Evolutionary conservation across 768 basidiomycete species (phyloP), one percentile per base, ranked within the genome.

Genomic region (Cubamyces sp.): DNA sequence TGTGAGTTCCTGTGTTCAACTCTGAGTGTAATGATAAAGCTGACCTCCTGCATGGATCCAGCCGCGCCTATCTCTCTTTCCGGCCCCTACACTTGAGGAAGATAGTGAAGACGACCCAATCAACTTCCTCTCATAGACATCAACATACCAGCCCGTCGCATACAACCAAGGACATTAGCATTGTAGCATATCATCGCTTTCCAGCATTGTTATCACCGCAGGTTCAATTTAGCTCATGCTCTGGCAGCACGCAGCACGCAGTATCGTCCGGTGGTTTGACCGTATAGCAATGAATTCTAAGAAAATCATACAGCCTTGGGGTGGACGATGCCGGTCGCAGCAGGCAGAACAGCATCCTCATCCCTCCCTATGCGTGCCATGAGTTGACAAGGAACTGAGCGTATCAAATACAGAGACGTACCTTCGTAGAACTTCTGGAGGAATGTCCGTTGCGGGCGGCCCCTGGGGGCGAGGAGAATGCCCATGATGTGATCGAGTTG

Each of bases 341-440:
- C 91, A 15, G 91, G 90, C 46, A 83, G 73, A 59, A 87, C 76
- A 21, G 83, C 86, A 58, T 90, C 80, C 76, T 92, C 91, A 68
- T 92, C 91, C 70, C 88, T 81, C 56, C 91, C 91, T 92, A 28
- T 16, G 64, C 14, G 18, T 16, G 28, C 34, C 40, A 30, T 21
- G 25, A 41, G n/a, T 8, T 30, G 30, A 16, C 21, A 28, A 37
- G 5, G n/a, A 7, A 28, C 15, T 2, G 12, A 42, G 39, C 30
- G 30, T 5, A 57, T 39, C 1, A 25, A 25, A 54, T 54, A 54
- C 25, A 51, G 3, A 30, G 1, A 81, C 85, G 49, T 73, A 92
- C 92, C 92, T 72, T 90, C 88, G 56, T 87, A 89, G 69, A 94
- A 94, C 79, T 86, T 91, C 76, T 93, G 84, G 81, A 94, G 76